Conservation (phyloP, 768 basidiomycete species). For the Cystofilobasidium bisporidii region DNA sequence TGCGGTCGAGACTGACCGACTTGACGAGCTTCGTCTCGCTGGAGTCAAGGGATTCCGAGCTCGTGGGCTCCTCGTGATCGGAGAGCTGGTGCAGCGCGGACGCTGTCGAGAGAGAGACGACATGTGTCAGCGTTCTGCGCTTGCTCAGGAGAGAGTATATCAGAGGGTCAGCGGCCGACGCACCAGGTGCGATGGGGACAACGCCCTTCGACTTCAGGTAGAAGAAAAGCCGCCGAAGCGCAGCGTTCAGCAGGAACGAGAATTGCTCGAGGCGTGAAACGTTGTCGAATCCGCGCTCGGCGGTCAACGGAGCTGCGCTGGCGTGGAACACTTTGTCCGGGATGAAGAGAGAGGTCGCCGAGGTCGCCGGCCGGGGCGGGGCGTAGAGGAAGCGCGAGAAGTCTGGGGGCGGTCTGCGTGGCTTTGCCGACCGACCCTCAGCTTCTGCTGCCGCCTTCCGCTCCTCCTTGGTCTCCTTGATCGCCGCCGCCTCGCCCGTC, state of each 20-base stretch:
- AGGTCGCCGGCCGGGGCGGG: conserved; percentile 21
- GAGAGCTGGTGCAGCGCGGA: background rate
- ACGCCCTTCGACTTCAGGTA: conserved; percentile 69
- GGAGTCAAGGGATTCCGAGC: conserved; percentile 58
- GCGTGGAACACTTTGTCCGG: conserved; percentile 56
- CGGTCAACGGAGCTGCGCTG: conserved; percentile 61
- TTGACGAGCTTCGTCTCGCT: conserved; percentile 89
- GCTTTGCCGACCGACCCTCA: conserved; percentile 44
- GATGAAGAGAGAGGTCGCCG: conserved; percentile 9
- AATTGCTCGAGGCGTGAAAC: conserved; percentile 95
- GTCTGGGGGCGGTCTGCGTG: conserved; percentile 57
- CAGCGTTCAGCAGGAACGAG: conserved; percentile 91
- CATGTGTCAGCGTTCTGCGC: background rate
- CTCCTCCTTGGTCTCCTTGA: conserved; percentile 52
- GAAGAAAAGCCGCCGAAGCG: conserved; percentile 77
- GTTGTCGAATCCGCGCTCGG: conserved; percentile 69
- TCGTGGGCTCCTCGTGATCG: background rate
- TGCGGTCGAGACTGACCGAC: conserved; percentile 87
- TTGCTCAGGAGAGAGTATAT: background rate
- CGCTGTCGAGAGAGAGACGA: background rate
- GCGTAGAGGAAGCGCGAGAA: conserved; percentile 63
- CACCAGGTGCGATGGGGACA: conserved; percentile 71
- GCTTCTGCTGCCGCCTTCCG: conserved; percentile 37
- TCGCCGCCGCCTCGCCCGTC: conserved; percentile 53
- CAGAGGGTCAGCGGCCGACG: conserved; percentile 24